Conservation (phyloP, 495 filamentous ascomycete species). For the Tuber microsphaerosporum region DNA sequence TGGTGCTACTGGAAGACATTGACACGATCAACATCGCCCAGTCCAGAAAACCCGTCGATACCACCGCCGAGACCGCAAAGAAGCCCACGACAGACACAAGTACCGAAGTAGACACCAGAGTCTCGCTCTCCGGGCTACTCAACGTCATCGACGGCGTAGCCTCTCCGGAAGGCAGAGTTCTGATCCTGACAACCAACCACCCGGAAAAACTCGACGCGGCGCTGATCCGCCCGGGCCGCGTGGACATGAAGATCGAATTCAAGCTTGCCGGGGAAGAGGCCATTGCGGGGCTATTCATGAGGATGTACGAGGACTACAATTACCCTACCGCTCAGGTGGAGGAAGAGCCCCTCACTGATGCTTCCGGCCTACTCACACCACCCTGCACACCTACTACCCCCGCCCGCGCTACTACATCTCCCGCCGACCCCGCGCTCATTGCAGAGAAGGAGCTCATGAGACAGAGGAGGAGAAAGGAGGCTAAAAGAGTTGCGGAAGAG, state of each 20-base stretch:
- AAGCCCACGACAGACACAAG: slow-evolving; percentile 31
- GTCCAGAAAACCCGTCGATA: slow-evolving; percentile 34
- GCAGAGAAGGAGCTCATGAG: slow-evolving; percentile 9
- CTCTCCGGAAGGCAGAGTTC: slow-evolving; percentile 68
- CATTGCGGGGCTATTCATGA: slow-evolving; percentile 61
- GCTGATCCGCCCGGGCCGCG: slow-evolving; percentile 65
- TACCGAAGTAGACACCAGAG: slow-evolving; percentile 15
- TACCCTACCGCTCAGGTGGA: background rate
- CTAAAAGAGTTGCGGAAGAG: slow-evolving; percentile 5
- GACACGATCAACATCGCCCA: slow-evolving; percentile 64
- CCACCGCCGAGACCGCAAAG: slow-evolving; percentile 22
- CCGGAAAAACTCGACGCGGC: slow-evolving; percentile 67
- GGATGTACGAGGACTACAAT: slow-evolving; percentile 60
- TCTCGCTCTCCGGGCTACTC: slow-evolving; percentile 70
- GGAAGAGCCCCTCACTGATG: background rate
- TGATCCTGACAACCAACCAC: slow-evolving; percentile 81
- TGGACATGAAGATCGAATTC: slow-evolving; percentile 68
- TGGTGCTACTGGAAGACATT: slow-evolving; percentile 69
- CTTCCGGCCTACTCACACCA: background rate
- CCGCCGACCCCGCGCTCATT: background rate
- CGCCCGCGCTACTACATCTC: background rate
- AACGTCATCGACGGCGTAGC: slow-evolving; percentile 80
- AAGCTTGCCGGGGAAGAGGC: slow-evolving; percentile 57
- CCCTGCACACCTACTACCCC: background rate
- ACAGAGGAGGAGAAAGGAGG: slow-evolving; percentile 3